phyloP scores from a whole-genome alignment of 768 basidiomycete species.

The Russula abietina region DNA sequence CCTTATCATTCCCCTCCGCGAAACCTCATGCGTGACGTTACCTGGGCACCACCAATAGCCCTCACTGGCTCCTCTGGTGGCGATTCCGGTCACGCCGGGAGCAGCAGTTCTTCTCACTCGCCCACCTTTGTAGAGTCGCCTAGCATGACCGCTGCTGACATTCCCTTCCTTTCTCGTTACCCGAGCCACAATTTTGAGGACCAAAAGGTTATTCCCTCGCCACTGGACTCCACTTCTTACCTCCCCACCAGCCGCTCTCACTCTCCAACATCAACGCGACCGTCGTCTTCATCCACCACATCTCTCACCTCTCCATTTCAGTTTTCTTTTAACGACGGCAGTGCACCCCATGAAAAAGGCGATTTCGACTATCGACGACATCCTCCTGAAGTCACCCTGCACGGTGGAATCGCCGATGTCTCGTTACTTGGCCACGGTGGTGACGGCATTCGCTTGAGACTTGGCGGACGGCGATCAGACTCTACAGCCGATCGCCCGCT shows the following conservation, averaged over 20 bases:
- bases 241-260: constrained; percentile 65
- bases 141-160: constrained; percentile 46
- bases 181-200: constrained; percentile 41
- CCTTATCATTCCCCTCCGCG: constrained; percentile 34
- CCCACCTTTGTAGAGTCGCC: constrained; percentile 50
- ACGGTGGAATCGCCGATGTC: constrained; percentile 69
- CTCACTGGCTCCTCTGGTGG: constrained; percentile 36
- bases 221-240: constrained; percentile 49
- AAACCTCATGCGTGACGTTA: constrained; percentile 29
- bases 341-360: constrained; percentile 48
- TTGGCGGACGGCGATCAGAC: constrained; percentile 44
- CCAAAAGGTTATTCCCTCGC: constrained; percentile 47
- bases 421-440: constrained; percentile 46
- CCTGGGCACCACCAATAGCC: constrained; percentile 28
- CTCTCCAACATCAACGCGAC: constrained; percentile 61
- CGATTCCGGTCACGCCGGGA: constrained; percentile 38
- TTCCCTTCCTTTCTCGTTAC: constrained; percentile 43
- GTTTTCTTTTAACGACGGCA: constrained; percentile 54
- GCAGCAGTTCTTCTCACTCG: constrained; percentile 45
- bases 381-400: constrained; percentile 58
- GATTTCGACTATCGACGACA: constrained; percentile 65
- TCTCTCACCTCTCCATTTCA: constrained; percentile 62
- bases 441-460: constrained; percentile 57
- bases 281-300: constrained; percentile 51
- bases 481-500: constrained; percentile 45